Evolutionary conservation across 176 grass and related monocot genomes (phyloP).

Genomic region (Cocos nucifera): DNA sequence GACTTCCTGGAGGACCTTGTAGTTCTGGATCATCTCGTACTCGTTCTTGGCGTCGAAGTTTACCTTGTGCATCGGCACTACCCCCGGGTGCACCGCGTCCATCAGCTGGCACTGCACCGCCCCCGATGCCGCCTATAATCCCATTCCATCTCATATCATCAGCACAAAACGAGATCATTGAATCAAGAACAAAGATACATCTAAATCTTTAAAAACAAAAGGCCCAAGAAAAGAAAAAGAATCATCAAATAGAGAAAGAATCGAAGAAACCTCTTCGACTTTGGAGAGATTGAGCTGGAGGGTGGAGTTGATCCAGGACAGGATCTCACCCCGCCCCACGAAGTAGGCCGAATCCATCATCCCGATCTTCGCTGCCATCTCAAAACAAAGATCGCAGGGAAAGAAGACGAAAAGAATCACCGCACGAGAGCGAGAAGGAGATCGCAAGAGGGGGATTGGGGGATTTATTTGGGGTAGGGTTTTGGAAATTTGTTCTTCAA

Average conservation of each 20-base stretch:
- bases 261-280: conserved; percentile 66
- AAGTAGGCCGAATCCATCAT: conserved; percentile 99
- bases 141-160: background rate
- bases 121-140: conserved; percentile 63
- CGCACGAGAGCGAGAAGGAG: no score
- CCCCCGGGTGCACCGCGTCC: conserved; percentile 77
- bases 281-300: conserved; percentile 87
- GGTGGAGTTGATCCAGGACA: conserved; percentile 93
- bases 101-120: conserved; percentile 88
- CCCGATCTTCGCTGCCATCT: conserved; percentile 69
- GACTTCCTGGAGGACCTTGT: conserved; percentile 97
- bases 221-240: background rate
- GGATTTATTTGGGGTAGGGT: no score
- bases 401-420: no score
- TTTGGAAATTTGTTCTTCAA: no score
- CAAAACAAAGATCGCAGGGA: no score
- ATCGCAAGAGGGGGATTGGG: no score
- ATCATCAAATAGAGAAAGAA: background rate
- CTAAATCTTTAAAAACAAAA: background rate
- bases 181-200: conserved; percentile 3
- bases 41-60: conserved; percentile 95
- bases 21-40: conserved; percentile 99
- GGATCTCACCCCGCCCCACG: conserved; percentile 88
- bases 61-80: conserved; percentile 96
- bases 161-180: background rate